Evolutionary conservation across 768 basidiomycete genomes (phyloP).

Genomic region (Panellus pusillus): DNA sequence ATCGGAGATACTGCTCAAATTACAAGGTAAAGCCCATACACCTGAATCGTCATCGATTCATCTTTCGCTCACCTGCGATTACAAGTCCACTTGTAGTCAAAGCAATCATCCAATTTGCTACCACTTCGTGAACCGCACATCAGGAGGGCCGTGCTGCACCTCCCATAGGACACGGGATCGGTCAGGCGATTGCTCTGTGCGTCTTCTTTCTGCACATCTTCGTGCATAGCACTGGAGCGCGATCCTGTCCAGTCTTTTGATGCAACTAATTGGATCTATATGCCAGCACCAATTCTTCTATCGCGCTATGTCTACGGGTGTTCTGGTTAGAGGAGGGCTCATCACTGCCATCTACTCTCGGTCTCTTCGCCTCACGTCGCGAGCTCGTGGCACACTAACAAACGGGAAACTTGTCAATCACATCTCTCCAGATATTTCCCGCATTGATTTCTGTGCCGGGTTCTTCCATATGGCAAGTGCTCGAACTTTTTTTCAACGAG

Average conservation of each 20-base stretch:
- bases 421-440: conserved; percentile 88
- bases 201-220: too few relatives aligned
- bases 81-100: conserved; percentile 76
- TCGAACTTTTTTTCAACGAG: background rate
- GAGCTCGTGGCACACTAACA: conserved; percentile 75
- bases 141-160: conserved; percentile 36
- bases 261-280: conserved; percentile 69
- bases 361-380: conserved; percentile 72
- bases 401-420: conserved; percentile 93
- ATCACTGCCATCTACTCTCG: conserved; percentile 86
- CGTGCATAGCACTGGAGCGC: too few relatives aligned
- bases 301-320: conserved; percentile 69
- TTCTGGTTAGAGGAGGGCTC: conserved; percentile 78
- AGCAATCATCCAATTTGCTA: conserved; percentile 47
- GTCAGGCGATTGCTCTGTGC: conserved; percentile 63
- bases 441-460: conserved; percentile 84
- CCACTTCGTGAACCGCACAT: conserved; percentile 57
- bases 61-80: background rate
- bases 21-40: conserved; percentile 30
- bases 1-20: conserved; percentile 73
- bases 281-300: conserved; percentile 87
- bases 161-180: conserved; percentile 60
- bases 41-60: too few relatives aligned
- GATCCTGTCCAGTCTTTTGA: conserved; percentile 33
- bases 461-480: conserved; percentile 69